Percentiles rank a stretch among this genome's conserved stretches.
phyloP scores from a whole-genome alignment of 768 basidiomycete genomes.

The Tubosaeta sp. region DNA sequence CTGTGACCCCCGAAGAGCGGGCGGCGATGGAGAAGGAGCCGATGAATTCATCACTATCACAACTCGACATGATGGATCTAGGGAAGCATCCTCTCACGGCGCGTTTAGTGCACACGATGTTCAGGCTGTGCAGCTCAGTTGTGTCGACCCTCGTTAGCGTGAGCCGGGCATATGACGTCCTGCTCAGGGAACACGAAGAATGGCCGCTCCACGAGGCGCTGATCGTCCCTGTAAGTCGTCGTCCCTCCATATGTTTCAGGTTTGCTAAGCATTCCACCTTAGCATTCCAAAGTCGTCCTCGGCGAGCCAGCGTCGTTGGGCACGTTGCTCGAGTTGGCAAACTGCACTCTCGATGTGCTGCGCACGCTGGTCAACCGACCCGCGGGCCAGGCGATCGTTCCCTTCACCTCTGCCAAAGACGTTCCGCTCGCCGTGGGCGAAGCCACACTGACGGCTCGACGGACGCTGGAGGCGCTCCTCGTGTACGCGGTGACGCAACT shows the following conservation, averaged over 20 bases:
- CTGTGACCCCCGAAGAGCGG: conserved; percentile 73
- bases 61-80: conserved; percentile 52
- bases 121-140: conserved; percentile 66
- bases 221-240: conserved; percentile 61
- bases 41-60: conserved; percentile 29
- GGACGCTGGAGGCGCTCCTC: conserved; percentile 63
- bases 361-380: conserved; percentile 62
- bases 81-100: conserved; percentile 68
- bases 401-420: conserved; percentile 28
- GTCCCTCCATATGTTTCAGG: not conserved
- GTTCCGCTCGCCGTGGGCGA: conserved; percentile 47
- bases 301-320: conserved; percentile 83
- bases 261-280: not conserved
- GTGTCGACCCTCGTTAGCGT: conserved; percentile 65
- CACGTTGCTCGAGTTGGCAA: conserved; percentile 81
- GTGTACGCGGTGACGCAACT: conserved; percentile 75
- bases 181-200: conserved; percentile 61
- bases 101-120: conserved; percentile 66
- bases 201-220: conserved; percentile 69
- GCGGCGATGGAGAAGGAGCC: conserved; percentile 60
- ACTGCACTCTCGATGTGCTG: conserved; percentile 70
- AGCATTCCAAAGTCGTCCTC: conserved; percentile 85
- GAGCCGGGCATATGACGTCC: conserved; percentile 63
- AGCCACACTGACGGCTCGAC: conserved; percentile 52
- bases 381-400: conserved; percentile 49